These are phyloP conservation scores for Elongisporangium prolatum DNA, from an alignment of 352 stramenopile genomes.

Conservation along the genomic window DNA sequence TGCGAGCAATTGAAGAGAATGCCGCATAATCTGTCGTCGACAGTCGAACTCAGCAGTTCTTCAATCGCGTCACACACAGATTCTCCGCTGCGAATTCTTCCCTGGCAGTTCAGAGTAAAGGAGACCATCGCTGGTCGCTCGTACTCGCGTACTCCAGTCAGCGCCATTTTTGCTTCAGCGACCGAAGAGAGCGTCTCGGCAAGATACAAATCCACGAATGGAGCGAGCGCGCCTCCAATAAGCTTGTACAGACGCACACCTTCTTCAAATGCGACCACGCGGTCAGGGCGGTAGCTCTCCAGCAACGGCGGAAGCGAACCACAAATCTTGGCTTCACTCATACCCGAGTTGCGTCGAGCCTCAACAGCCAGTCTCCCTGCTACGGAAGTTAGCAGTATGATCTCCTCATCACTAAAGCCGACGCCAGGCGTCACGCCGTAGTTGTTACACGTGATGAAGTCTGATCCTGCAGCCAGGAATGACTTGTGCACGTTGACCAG, in stretches of 20 bases:
- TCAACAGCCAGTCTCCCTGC: conserved; percentile 58
- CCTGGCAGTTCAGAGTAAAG: conserved; percentile 70
- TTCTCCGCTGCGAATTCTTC: conserved; percentile 74
- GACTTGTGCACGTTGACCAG: conserved; percentile 76
- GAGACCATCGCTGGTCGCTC: conserved; percentile 66
- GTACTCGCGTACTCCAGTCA: conserved; percentile 55
- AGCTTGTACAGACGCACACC: conserved; percentile 71
- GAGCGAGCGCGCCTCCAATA: conserved; percentile 54
- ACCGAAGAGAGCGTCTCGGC: conserved; percentile 87
- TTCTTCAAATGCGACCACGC: conserved; percentile 57
- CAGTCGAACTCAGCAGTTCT: conserved; percentile 27
- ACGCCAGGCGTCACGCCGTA: conserved; percentile 87
- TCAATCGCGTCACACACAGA: conserved; percentile 35
- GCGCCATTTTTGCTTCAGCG: conserved; percentile 78
- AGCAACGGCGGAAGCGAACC: conserved; percentile 85
- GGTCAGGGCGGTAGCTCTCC: conserved; percentile 86
- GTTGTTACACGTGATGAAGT: conserved; percentile 89
- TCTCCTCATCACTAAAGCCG: conserved; percentile 71
- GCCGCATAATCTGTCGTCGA: conserved; percentile 28
- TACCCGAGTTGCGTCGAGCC: conserved; percentile 17
- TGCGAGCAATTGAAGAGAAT: conserved; percentile 90
- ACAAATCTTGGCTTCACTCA: conserved; percentile 36
- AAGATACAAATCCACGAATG: conserved; percentile 76
- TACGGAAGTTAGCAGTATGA: conserved; percentile 38
- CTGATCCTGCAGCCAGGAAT: conserved; percentile 72